Evolutionary conservation across 108 stramenopile species (phyloP).

Genomic region (Discostella pseudostelligera): DNA sequence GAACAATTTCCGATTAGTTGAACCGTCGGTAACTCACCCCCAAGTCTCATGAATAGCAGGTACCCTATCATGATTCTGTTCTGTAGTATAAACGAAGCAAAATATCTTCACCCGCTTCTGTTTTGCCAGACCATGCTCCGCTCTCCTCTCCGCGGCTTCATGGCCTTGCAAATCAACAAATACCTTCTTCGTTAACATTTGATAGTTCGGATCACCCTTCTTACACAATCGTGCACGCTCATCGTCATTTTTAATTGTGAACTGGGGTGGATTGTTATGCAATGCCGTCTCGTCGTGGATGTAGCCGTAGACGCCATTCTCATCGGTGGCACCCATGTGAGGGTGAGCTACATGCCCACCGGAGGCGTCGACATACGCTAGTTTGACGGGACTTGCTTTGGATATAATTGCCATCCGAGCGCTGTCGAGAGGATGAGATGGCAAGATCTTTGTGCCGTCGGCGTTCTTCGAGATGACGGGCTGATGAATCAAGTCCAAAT

Average conservation of each 20-base stretch:
- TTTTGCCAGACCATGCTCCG: conserved; percentile 41
- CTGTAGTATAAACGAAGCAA: conserved; percentile 83
- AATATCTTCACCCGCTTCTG: conserved; percentile 79
- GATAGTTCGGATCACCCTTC: conserved; percentile 65
- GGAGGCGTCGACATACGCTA: conserved; percentile 61
- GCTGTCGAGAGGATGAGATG: conserved; percentile 61
- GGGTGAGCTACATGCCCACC: conserved; percentile 71
- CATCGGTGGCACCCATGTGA: conserved; percentile 78
- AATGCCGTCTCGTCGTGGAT: conserved; percentile 80
- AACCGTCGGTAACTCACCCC: conserved; percentile 48
- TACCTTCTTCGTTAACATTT: conserved; percentile 75
- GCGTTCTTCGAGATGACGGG: conserved; percentile 9
- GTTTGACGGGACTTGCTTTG: conserved; percentile 61
- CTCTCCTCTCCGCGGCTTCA: conserved; percentile 57
- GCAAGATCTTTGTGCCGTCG: conserved; percentile 40
- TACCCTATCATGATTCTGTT: conserved; percentile 62
- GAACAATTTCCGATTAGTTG: not conserved
- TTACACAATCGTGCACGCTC: conserved; percentile 25
- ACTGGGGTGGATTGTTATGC: conserved; percentile 63
- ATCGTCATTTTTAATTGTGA: conserved; percentile 48
- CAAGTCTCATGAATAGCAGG: conserved; percentile 74
- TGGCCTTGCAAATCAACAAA: conserved; percentile 58
- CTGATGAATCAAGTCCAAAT: conserved; percentile 5
- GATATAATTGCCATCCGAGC: conserved; percentile 62
- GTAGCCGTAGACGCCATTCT: conserved; percentile 74